A percentile compares a stretch with the other conserved stretches of the same genome.
phyloP scores from a whole-genome alignment of 2,329 filamentous ascomycete genomes.

The Aspergillus novoparasiticus region DNA sequence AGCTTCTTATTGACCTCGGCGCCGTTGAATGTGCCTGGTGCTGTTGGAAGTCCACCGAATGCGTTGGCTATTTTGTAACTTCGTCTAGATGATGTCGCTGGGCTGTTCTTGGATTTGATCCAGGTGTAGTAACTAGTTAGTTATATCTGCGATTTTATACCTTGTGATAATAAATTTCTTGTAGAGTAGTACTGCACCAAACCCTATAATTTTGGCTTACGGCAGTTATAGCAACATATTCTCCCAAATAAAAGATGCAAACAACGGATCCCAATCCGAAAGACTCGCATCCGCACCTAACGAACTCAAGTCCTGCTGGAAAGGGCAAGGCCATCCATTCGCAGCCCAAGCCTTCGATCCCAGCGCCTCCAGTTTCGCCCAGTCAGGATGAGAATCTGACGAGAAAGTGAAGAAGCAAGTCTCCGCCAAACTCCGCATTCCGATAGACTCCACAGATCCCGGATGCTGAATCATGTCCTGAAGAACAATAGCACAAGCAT shows the following conservation, averaged over 20 bases:
- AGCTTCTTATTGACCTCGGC: slow-evolving; percentile 48
- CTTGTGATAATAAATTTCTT: background rate
- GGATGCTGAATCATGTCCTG: background rate
- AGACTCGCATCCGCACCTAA: background rate
- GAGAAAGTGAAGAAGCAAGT: background rate
- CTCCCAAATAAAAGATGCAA: background rate
- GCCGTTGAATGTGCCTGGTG: slow-evolving; percentile 48
- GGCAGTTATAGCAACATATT: background rate
- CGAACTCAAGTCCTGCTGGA: background rate
- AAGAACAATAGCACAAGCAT: background rate
- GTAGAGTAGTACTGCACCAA: too few relatives aligned
- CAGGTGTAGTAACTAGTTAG: background rate
- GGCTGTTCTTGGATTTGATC: too few relatives aligned
- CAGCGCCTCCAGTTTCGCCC: background rate
- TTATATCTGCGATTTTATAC: background rate
- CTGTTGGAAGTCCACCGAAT: slow-evolving; percentile 37
- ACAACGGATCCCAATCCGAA: background rate
- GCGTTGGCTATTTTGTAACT: slow-evolving; percentile 26
- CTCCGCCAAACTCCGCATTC: background rate
- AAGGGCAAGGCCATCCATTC: background rate
- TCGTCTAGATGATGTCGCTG: background rate
- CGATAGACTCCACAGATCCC: background rate
- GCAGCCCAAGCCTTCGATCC: background rate
- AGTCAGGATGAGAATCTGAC: background rate
- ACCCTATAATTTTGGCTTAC: accelerated